Percentiles rank a stretch among this genome's conserved stretches.
Evolutionary conservation across 2,329 filamentous ascomycete genomes (phyloP).

Genomic region (Nothophoma quercina): DNA sequence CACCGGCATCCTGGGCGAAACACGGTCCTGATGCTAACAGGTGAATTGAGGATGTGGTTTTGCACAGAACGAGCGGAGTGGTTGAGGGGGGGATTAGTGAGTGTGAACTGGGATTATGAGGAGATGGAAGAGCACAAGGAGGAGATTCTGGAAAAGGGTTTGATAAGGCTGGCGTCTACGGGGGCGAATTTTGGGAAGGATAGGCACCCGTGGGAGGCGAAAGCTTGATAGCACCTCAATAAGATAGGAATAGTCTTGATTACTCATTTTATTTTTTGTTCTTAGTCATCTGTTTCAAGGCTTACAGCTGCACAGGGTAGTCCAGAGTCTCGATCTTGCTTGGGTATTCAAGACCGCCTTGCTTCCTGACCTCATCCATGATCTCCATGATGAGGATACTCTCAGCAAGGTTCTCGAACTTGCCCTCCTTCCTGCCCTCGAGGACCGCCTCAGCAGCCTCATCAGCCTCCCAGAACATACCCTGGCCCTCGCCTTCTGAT

Average conservation of each 20-base stretch:
- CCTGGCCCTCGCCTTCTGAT: constrained; percentile 70
- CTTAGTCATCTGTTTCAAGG: background rate
- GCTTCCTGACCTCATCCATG: constrained; percentile 73
- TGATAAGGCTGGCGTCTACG: constrained; percentile 30
- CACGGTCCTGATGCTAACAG: constrained; percentile 18
- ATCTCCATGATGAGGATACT: constrained; percentile 85
- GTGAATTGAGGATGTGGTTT: constrained; percentile 16
- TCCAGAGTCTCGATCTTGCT: constrained; percentile 67
- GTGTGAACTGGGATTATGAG: constrained; percentile 40
- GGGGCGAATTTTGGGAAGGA: constrained; percentile 21
- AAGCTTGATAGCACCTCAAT: no score
- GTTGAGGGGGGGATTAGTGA: constrained; percentile 18
- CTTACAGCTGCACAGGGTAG: constrained; percentile 41
- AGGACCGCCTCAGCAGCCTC: constrained; percentile 77
- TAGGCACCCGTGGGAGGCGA: constrained; percentile 19
- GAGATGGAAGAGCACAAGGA: constrained; percentile 36
- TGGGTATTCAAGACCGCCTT: constrained; percentile 69
- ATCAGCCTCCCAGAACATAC: constrained; percentile 91
- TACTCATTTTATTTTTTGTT: background rate
- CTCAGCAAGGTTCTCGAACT: constrained; percentile 70
- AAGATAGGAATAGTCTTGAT: no score
- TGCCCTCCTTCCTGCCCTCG: constrained; percentile 80
- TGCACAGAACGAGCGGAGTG: constrained; percentile 18
- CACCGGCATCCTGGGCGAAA: background rate
- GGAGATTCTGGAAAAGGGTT: constrained; percentile 34